These are phyloP conservation scores for Apophysomyces elegans DNA, from an alignment of 371 early-diverging fungal species.

Conservation along the genomic window DNA sequence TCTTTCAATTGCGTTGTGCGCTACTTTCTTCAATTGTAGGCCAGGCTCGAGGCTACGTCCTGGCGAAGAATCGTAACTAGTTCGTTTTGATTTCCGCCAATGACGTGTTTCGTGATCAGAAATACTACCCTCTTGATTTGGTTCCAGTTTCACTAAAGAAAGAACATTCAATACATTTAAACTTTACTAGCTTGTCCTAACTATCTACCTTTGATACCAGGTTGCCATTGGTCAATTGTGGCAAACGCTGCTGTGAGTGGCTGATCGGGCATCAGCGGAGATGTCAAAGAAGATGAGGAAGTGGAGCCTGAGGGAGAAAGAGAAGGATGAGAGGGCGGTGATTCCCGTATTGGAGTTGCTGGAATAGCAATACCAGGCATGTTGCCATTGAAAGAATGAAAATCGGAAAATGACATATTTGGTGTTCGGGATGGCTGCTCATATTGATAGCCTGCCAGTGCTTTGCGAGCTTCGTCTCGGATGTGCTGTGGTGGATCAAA, in stretches of 20 bases:
- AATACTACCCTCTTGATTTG: background rate
- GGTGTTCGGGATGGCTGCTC: background rate
- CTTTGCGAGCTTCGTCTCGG: constrained; percentile 3
- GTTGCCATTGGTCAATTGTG: constrained; percentile 18
- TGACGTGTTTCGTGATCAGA: constrained; percentile 13
- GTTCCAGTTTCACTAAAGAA: background rate
- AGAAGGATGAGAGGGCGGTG: constrained; percentile 33
- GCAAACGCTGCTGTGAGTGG: constrained; percentile 31
- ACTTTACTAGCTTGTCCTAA: background rate
- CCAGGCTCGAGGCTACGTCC: constrained; percentile 30
- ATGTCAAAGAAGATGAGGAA: constrained; percentile 9
- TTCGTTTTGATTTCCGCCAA: constrained; percentile 11
- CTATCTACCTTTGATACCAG: background rate
- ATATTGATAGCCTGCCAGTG: background rate
- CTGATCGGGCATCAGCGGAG: constrained; percentile 24
- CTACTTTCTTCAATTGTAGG: constrained; percentile 82
- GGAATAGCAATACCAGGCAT: constrained; percentile 29
- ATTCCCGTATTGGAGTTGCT: constrained; percentile 32
- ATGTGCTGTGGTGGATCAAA: constrained; percentile 7
- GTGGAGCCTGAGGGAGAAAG: constrained; percentile 46
- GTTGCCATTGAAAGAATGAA: constrained; percentile 1
- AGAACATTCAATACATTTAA: background rate
- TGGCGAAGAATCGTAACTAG: background rate
- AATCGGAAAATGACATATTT: constrained; percentile 3
- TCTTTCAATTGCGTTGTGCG: constrained; percentile 95